Conservation (phyloP, 441 rosid genomes). For the Mallotus repandus region DNA sequence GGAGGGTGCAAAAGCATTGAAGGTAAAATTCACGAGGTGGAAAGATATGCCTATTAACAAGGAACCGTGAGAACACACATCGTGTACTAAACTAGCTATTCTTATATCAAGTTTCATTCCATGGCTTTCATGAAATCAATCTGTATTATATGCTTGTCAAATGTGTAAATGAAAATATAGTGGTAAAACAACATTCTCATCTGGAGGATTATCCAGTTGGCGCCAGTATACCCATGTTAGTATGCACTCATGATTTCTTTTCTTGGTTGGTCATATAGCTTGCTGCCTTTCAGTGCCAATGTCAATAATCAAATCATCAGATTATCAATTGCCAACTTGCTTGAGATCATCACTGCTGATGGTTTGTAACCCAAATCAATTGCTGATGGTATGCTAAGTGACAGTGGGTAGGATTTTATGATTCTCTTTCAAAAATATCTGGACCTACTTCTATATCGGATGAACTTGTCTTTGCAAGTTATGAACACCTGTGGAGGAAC, state of each 20-base stretch:
- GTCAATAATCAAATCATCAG: background rate
- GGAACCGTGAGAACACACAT: slow-evolving; percentile 17
- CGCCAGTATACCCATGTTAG: background rate
- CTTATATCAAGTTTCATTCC: background rate
- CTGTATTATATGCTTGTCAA: slow-evolving; percentile 23
- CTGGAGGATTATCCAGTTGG: background rate
- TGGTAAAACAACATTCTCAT: slow-evolving; percentile 13
- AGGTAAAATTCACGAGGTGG: slow-evolving; percentile 28
- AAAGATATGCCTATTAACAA: slow-evolving; percentile 29
- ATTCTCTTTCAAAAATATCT: too few relatives aligned
- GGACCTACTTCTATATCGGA: too few relatives aligned
- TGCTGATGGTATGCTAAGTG: background rate
- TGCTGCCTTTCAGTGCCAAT: background rate
- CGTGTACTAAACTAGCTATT: slow-evolving; percentile 20
- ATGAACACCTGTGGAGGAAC: too few relatives aligned
- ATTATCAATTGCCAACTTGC: background rate
- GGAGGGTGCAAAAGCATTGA: slow-evolving; percentile 32
- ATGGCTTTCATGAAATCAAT: slow-evolving; percentile 14
- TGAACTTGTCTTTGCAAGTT: too few relatives aligned
- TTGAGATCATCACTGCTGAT: slow-evolving; percentile 8
- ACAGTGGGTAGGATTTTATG: too few relatives aligned
- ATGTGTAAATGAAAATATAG: slow-evolving; percentile 32
- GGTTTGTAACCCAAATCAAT: background rate
- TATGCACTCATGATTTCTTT: background rate
- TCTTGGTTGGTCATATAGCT: slow-evolving; percentile 5